A percentile compares a stretch with the other conserved stretches of the same genome.
Evolutionary conservation across 2,329 filamentous ascomycete species (phyloP).

Genomic region (Fonsecaea pedrosoi): DNA sequence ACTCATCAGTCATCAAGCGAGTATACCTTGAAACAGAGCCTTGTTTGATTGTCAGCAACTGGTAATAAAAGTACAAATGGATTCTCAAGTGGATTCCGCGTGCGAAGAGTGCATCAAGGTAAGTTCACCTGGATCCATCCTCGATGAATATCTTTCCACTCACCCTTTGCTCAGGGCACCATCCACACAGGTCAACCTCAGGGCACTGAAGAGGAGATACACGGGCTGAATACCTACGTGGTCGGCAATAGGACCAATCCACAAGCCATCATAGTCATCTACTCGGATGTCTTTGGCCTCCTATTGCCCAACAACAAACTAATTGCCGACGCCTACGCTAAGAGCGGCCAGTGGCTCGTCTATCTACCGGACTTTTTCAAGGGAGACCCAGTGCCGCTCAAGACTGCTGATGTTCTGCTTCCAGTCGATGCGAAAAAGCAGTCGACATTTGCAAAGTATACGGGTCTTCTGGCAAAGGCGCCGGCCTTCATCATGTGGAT

Average conservation of each 20-base stretch:
- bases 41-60: background rate
- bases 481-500: slow-evolving; percentile 59
- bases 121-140: background rate
- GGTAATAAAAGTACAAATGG: background rate
- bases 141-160: slow-evolving; percentile 26
- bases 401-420: slow-evolving; percentile 62
- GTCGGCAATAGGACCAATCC: slow-evolving; percentile 47
- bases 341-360: slow-evolving; percentile 58
- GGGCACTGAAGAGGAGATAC: slow-evolving; percentile 55
- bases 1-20: background rate
- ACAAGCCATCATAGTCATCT: slow-evolving; percentile 60
- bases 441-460: slow-evolving; percentile 49
- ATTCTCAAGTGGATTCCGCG: slow-evolving; percentile 19
- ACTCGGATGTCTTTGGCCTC: slow-evolving; percentile 65
- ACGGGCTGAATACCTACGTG: slow-evolving; percentile 60
- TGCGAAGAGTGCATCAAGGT: slow-evolving; percentile 43
- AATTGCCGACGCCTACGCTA: slow-evolving; percentile 62
- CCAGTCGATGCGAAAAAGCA: slow-evolving; percentile 66
- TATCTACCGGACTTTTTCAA: slow-evolving; percentile 71
- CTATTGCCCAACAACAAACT: slow-evolving; percentile 60
- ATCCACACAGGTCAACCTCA: slow-evolving; percentile 52
- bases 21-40: background rate
- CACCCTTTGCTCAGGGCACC: slow-evolving; percentile 47
- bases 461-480: slow-evolving; percentile 47
- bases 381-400: slow-evolving; percentile 66